Conservation (phyloP, 169 alveolate genomes). For the Eimeria falciformis region DNA sequence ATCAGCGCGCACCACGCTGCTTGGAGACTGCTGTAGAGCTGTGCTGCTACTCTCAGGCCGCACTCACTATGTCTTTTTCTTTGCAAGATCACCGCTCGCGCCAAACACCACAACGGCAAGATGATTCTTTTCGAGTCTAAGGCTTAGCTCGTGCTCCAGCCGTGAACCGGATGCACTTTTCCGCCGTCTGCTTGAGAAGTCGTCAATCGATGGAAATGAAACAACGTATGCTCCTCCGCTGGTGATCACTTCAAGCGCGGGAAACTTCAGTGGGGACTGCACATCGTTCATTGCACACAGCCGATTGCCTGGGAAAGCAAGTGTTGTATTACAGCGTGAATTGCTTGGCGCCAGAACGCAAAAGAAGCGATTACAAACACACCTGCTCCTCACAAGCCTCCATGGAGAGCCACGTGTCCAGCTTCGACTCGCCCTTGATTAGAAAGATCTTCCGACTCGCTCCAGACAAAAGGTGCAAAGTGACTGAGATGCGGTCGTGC, state of each 20-base stretch:
- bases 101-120: constrained; percentile 82
- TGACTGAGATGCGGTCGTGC: constrained; percentile 82
- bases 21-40: background rate
- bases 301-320: background rate
- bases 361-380: background rate
- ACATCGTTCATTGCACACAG: background rate
- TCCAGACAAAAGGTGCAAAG: constrained; percentile 77
- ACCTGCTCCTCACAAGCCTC: constrained; percentile 43
- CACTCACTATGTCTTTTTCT: constrained; percentile 80
- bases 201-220: constrained; percentile 74
- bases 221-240: constrained; percentile 72
- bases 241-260: constrained; percentile 60
- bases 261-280: constrained; percentile 57
- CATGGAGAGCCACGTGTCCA: constrained; percentile 81
- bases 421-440: constrained; percentile 80
- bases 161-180: constrained; percentile 15
- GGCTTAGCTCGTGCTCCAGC: constrained; percentile 20
- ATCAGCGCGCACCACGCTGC: background rate
- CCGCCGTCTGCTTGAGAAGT: constrained; percentile 32
- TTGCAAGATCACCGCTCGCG: constrained; percentile 85
- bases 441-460: constrained; percentile 80
- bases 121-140: constrained; percentile 59
- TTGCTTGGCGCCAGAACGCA: background rate
- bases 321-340: background rate
- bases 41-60: background rate